Evolutionary conservation across 345 rosid species (phyloP).

Genomic region (Ailanthus altissimus): DNA sequence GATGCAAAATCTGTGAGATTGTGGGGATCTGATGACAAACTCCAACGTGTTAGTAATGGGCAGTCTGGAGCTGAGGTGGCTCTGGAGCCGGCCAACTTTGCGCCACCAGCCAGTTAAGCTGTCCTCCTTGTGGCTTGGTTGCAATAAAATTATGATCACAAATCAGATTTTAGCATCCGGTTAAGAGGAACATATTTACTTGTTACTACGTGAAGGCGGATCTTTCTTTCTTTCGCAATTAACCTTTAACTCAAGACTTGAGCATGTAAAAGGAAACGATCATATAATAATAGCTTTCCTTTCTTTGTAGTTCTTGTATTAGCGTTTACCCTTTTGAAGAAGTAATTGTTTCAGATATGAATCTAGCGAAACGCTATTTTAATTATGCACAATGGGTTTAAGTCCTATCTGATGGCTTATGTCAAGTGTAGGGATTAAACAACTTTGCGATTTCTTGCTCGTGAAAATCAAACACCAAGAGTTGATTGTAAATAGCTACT

Average conservation of each 20-base stretch:
- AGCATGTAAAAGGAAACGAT: neutral
- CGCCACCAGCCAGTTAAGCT: constrained; percentile 40
- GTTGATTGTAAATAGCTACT: neutral
- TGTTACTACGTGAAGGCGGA: neutral
- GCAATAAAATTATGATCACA: constrained; percentile 5
- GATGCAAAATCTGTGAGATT: constrained; percentile 61
- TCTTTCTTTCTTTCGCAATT: neutral
- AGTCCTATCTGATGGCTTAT: too few relatives aligned
- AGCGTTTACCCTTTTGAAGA: neutral
- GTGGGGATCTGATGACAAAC: constrained; percentile 59
- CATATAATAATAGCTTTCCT: neutral
- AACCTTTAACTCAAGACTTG: neutral
- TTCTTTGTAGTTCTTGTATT: neutral
- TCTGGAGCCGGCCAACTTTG: constrained; percentile 49
- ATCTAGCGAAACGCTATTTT: too few relatives aligned
- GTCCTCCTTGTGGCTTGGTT: neutral
- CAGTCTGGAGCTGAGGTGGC: constrained; percentile 57
- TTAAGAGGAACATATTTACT: neutral
- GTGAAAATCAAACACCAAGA: too few relatives aligned
- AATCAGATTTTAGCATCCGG: neutral
- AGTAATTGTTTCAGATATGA: neutral
- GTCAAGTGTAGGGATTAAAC: too few relatives aligned
- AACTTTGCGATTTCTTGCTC: too few relatives aligned
- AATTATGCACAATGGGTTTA: too few relatives aligned
- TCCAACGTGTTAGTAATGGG: constrained; percentile 35